These are phyloP conservation scores for Paecilomyces sp. DNA, from an alignment of 2,329 filamentous ascomycete species.

Conservation along the genomic window DNA sequence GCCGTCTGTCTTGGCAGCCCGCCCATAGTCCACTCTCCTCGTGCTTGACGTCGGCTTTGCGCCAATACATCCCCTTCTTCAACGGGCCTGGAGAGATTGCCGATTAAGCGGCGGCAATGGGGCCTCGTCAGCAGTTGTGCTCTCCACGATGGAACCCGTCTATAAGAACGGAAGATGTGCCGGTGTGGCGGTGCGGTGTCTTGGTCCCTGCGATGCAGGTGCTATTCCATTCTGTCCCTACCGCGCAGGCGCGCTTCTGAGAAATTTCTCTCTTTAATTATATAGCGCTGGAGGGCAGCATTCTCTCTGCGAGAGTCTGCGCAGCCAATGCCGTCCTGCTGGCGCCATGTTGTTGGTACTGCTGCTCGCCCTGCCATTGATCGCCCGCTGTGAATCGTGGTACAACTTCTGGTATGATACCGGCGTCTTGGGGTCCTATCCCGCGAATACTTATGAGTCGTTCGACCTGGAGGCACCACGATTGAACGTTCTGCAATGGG, in stretches of 20 bases:
- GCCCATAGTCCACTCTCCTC: neutral
- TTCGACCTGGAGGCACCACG: conserved; percentile 6
- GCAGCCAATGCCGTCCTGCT: neutral
- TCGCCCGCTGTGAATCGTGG: conserved; percentile 4
- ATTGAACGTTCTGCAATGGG: conserved; percentile 9
- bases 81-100: neutral
- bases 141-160: neutral
- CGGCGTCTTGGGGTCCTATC: conserved; percentile 9
- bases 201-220: neutral
- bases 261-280: neutral
- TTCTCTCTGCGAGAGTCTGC: neutral
- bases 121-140: neutral
- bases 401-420: conserved; percentile 9
- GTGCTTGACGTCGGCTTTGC: neutral
- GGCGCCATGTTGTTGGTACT: neutral
- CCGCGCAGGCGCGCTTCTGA: neutral
- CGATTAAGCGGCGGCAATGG: neutral
- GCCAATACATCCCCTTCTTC: neutral
- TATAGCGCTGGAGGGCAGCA: neutral
- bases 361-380: neutral
- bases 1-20: neutral
- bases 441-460: conserved; percentile 5
- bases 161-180: neutral
- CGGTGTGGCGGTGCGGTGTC: neutral
- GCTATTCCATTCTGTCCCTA: neutral